Evolutionary conservation across 2,329 filamentous ascomycete species (phyloP).

Genomic region (Chaetomiaceae sp.): DNA sequence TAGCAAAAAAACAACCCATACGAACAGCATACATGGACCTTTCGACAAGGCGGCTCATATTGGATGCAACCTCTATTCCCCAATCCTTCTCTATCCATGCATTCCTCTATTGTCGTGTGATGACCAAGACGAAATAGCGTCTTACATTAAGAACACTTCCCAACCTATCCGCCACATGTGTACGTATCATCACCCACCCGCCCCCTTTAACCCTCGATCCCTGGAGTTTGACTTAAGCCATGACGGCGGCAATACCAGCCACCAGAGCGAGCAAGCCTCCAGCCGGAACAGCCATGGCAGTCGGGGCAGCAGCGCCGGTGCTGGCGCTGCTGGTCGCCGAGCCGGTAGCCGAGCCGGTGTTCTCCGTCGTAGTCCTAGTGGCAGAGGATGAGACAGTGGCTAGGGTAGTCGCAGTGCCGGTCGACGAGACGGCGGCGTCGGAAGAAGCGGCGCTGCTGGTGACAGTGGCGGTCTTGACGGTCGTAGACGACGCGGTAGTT

Average conservation of each 20-base stretch:
- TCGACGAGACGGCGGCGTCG: neutral
- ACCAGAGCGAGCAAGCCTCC: conserved; percentile 20
- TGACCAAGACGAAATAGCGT: neutral
- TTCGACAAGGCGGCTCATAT: too few species aligned
- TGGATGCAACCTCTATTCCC: too few species aligned
- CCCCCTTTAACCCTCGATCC: neutral
- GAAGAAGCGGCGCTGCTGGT: too few species aligned
- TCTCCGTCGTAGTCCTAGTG: neutral
- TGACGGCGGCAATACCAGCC: conserved; percentile 20
- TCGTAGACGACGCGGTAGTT: neutral
- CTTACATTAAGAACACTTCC: neutral
- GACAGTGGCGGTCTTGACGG: too few species aligned
- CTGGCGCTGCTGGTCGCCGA: conserved; percentile 3
- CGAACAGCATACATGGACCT: too few species aligned
- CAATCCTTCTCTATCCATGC: too few species aligned
- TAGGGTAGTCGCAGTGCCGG: conserved; percentile 11
- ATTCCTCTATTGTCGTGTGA: too few species aligned
- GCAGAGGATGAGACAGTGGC: conserved; percentile 7
- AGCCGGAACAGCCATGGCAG: conserved; percentile 10
- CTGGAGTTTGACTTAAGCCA: conserved; percentile 10
- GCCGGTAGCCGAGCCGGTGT: neutral
- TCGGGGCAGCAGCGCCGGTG: conserved; percentile 9
- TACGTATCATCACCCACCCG: neutral
- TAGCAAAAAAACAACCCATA: too few species aligned
- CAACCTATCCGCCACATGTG: too few species aligned